Evolutionary conservation across 1,139 yeast genomes (phyloP), one percentile per base, ranked within the genome.

Genomic region (Yamadazyma dendronema): DNA sequence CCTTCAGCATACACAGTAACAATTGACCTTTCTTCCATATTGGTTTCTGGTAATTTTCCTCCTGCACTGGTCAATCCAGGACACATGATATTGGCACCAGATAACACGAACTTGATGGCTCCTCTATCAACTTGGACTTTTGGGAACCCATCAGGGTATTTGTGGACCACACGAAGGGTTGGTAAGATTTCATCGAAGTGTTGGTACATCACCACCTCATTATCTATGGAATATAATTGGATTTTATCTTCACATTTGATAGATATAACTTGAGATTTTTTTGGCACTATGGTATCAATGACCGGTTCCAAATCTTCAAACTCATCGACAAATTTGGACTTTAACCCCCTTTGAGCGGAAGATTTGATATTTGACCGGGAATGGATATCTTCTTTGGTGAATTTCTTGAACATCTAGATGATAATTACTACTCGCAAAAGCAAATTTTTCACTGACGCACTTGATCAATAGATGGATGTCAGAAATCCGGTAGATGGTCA

Each of bases 1-100:
- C 96, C 96, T 62, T 90, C 97, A 30, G 97, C 97, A 56, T 83
- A 84, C 27, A 90, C 77, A 7, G 87, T 75, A 25, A 90, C 96
- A 28, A 87, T 74, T 16, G 81, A 72, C 39, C 77, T 95, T 50
- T 77, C 71, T 36, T 79, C 81, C 53, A 74, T 62, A 23, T 79
- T 74, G 40, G 73, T 79, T 21, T 83, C 92, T 11, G 97, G 97
- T 44, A 90, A 68, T 41, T 68, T 62, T 21, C 96, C 97, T 31
- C 97, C 97, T 8, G 86, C 74, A 14, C 96, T 86, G 0, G 97
- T 90, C 47, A 90, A 72, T 17, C 98, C 98, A 4, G 97, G 97
- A 64, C 97, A 90, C 97, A 89, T 90, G 52, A 90, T 85, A 56
- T 89, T 89, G 24, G 97, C 97, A 38, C 97, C 97, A 2, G 95